Evolutionary conservation across 768 basidiomycete genomes (phyloP).

Genomic region (Mycena epipterygia): DNA sequence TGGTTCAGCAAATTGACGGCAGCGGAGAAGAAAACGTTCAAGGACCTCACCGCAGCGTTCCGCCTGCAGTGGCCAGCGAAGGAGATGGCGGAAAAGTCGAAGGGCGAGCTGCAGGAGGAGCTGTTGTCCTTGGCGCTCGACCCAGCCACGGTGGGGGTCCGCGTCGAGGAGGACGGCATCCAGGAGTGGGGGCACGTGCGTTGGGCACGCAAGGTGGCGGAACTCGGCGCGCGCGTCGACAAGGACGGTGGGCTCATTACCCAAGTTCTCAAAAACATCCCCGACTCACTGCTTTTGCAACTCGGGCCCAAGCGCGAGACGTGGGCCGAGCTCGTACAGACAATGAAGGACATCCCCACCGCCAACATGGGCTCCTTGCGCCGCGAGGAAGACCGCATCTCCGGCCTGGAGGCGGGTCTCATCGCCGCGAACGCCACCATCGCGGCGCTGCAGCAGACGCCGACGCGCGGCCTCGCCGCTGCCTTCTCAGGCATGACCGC

Average conservation of each 20-base stretch:
- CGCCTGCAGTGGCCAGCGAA: neutral
- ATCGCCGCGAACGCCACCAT: neutral
- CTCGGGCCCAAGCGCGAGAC: neutral
- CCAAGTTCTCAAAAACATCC: slow-evolving; percentile 1
- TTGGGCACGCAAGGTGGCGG: neutral
- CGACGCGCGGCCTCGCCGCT: neutral
- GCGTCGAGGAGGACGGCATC: neutral
- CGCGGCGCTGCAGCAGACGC: neutral
- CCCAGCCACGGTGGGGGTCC: neutral
- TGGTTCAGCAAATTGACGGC: neutral
- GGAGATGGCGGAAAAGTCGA: neutral
- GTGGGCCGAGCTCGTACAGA: neutral
- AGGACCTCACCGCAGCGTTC: neutral
- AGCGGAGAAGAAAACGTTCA: neutral
- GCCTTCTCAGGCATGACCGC: neutral
- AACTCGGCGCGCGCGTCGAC: neutral
- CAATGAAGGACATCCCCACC: neutral
- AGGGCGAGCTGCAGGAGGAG: slow-evolving; percentile 3
- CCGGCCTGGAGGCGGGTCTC: neutral
- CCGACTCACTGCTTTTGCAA: neutral
- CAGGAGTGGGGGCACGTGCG: neutral
- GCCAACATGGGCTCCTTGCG: neutral
- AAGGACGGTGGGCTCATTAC: neutral
- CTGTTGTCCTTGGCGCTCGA: neutral
- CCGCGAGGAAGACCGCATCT: neutral